These are phyloP conservation scores for Mucor circinelloides DNA, from an alignment of 371 early-diverging fungal genomes.

Conservation along the genomic window DNA sequence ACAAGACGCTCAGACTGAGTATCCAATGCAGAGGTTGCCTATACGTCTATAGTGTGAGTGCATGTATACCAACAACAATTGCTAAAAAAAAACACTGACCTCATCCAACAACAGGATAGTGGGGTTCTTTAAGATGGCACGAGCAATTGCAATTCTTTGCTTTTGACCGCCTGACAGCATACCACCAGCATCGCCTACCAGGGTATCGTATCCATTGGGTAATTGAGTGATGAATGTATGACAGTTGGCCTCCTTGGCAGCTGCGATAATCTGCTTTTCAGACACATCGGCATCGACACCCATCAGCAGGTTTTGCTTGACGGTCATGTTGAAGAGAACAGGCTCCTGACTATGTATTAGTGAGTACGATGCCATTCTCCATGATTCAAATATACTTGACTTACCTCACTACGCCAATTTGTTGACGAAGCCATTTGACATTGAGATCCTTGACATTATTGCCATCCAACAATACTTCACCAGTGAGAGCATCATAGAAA, in stretches of 20 bases:
- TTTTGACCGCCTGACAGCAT: conserved; percentile 88
- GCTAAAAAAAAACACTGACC: too few species aligned
- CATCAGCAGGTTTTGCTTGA: conserved; percentile 74
- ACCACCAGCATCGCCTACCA: conserved; percentile 54
- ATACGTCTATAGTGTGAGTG: too few species aligned
- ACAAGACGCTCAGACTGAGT: conserved; percentile 80
- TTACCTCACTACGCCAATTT: conserved; percentile 61
- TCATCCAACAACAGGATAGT: conserved; percentile 76
- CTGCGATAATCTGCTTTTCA: conserved; percentile 58
- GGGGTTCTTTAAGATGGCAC: conserved; percentile 73
- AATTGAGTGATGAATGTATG: conserved; percentile 66
- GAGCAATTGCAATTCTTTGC: conserved; percentile 78
- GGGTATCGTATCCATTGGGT: conserved; percentile 73
- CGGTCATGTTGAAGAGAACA: conserved; percentile 70
- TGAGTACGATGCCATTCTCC: too few species aligned
- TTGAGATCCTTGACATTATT: conserved; percentile 55
- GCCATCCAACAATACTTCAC: conserved; percentile 63
- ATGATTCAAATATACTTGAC: too few species aligned
- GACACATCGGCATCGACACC: conserved; percentile 51
- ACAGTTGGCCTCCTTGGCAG: conserved; percentile 73
- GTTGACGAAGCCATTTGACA: conserved; percentile 58
- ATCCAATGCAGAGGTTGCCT: conserved; percentile 81
- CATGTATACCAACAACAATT: too few species aligned
- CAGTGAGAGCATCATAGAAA: conserved; percentile 64
- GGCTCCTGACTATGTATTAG: conserved; percentile 67